Base-by-base conservation (phyloP, 495 filamentous ascomycete genomes). In the Lentithecium fluviatile region DNA sequence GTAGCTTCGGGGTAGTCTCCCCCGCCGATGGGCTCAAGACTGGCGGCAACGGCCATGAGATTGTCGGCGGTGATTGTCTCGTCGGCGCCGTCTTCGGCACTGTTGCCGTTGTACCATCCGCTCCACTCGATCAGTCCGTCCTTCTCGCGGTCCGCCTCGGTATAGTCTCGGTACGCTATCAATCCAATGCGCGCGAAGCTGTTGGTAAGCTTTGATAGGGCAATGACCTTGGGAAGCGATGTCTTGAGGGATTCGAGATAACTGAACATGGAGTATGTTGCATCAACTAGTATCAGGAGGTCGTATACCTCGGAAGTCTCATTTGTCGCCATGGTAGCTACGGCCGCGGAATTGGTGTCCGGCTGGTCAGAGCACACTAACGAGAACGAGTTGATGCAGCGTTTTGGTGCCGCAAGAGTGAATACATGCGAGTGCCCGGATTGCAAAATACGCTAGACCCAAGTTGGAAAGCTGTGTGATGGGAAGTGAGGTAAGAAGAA, bases 131-230 rank as follows among this genome's bases (percentile, higher is more conserved):
- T 65, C n/a, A 76, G 46, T 15, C 46, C 46, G 6, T 49, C 46
- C 6, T 23, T 23, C 17, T 21, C 5, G 19, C 46, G 46, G 0
- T 59, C 21, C 0, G 40, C 45, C 19, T 65, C 64, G 59, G 58
- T 68, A 63, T 79, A 79, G 66, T 79, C 78, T 17, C 77, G 68
- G 51, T 79, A 80, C 2, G 72, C 76, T 6, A 80, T 52, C 0
- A 80, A 61, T 0, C 76, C 77, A 36, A 77, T 74, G 0, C 75
- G 70, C 0, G 72, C 72, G 52, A 80, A 80, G 51, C 74, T 77
- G 12, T 67, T 73, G 0, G 78, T 79, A 7, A 76, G 62, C 7
- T 75, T 67, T 1, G 76, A 76, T 19, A 79, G 72, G 25, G 74
- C 70, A 29, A 79, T 75, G 50, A 79, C 75, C 49, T 77, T 73